These are phyloP conservation scores for Penicillium vulpinum DNA, from an alignment of 2,329 filamentous ascomycete genomes.

Conservation along the genomic window DNA sequence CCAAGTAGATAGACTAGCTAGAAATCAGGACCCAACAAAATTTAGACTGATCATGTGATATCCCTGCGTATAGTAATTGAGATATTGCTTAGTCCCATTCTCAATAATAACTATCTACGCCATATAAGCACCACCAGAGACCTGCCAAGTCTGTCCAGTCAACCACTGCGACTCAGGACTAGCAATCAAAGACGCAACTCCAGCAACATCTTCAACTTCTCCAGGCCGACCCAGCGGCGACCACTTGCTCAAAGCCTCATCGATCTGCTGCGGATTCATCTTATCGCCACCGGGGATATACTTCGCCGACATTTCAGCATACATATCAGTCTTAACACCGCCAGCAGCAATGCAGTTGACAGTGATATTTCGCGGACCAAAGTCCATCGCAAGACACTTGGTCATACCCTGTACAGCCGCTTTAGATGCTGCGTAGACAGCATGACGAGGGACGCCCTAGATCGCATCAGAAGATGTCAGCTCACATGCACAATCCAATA, in stretches of 20 bases:
- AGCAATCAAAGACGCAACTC: slow-evolving; percentile 24
- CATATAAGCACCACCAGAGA: slow-evolving; percentile 25
- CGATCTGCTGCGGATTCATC: slow-evolving; percentile 21
- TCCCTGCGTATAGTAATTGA: background rate
- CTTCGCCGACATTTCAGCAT: slow-evolving; percentile 20
- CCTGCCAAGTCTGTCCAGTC: slow-evolving; percentile 27
- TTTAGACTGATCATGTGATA: background rate
- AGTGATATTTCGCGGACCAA: slow-evolving; percentile 23
- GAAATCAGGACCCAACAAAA: background rate
- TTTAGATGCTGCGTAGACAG: slow-evolving; percentile 25
- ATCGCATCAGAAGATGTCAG: background rate
- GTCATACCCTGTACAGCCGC: slow-evolving; percentile 26
- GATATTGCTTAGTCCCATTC: background rate
- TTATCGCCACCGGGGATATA: slow-evolving; percentile 23
- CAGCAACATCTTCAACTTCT: slow-evolving; percentile 21
- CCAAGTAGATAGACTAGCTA: background rate
- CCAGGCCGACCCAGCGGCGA: slow-evolving; percentile 22
- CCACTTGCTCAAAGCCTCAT: slow-evolving; percentile 22
- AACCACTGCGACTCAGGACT: slow-evolving; percentile 26
- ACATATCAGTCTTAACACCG: slow-evolving; percentile 27
- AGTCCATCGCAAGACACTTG: slow-evolving; percentile 25
- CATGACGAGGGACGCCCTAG: slow-evolving; percentile 23
- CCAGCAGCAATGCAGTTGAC: slow-evolving; percentile 27
- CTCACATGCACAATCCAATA: background rate
- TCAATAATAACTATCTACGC: slow-evolving; percentile 2